These are phyloP conservation scores for Salvia hispanica DNA, from an alignment of 257 asterid genomes.

Conservation along the genomic window DNA sequence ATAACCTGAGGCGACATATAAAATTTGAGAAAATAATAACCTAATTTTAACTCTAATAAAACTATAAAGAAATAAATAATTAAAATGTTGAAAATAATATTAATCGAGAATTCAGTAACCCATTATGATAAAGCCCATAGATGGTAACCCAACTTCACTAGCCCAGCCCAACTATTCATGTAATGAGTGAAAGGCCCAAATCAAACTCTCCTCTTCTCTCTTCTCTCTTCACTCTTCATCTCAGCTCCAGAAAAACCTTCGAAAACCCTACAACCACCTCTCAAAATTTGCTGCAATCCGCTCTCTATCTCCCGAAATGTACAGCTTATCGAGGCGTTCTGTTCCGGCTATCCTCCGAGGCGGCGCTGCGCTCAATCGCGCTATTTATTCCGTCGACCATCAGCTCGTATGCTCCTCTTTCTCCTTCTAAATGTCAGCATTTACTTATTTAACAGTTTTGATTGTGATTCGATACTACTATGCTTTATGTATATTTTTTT, in stretches of 20 bases:
- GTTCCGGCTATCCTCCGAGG: constrained; percentile 53
- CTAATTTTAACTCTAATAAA: too few relatives aligned
- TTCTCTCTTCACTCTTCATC: background rate
- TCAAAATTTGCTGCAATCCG: constrained; percentile 1
- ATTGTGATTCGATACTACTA: background rate
- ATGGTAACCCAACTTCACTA: too few relatives aligned
- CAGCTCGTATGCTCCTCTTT: constrained; percentile 36
- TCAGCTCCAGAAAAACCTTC: constrained; percentile 48
- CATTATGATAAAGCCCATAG: too few relatives aligned
- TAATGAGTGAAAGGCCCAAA: background rate
- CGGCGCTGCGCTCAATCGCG: constrained; percentile 47
- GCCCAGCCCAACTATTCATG: too few relatives aligned
- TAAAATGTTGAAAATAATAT: too few relatives aligned
- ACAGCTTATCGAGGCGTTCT: constrained; percentile 66
- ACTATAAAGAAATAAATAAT: too few relatives aligned
- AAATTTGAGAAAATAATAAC: too few relatives aligned
- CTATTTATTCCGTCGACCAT: constrained; percentile 45
- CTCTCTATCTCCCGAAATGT: constrained; percentile 43
- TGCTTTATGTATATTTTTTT: background rate
- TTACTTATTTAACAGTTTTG: background rate
- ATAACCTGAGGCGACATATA: too few relatives aligned
- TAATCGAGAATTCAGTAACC: too few relatives aligned
- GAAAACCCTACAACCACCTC: constrained; percentile 46
- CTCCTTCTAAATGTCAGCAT: background rate
- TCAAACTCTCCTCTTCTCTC: too few relatives aligned